Percentiles rank a stretch among this genome's conserved stretches.
Conservation (phyloP, 2,329 filamentous ascomycete species). For the Coniochaeta prunicola region DNA sequence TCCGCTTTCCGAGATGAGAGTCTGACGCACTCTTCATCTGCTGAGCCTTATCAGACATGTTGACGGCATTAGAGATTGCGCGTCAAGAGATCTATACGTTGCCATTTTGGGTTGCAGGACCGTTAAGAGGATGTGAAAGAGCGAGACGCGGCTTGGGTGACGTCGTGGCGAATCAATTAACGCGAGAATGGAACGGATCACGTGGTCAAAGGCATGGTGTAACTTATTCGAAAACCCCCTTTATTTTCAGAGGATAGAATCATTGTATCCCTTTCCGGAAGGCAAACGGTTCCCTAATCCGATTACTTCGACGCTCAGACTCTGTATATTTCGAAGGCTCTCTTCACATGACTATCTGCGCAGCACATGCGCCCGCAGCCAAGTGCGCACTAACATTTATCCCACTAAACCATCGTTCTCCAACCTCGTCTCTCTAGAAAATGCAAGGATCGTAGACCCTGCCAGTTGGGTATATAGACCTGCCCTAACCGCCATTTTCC, state of each 20-base stretch:
- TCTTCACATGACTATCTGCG: not conserved
- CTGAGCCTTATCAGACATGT: not conserved
- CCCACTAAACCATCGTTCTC: not conserved
- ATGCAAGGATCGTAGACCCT: not conserved
- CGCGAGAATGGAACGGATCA: constrained; percentile 1
- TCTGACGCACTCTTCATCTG: not conserved
- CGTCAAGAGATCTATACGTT: not conserved
- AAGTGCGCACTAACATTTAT: not conserved
- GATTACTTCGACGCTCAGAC: too few relatives aligned
- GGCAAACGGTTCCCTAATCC: too few relatives aligned
- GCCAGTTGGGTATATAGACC: constrained; percentile 1
- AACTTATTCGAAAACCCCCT: not conserved
- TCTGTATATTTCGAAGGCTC: not conserved
- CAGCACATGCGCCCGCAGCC: not conserved
- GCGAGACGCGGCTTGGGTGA: not conserved
- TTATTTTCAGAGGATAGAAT: too few relatives aligned
- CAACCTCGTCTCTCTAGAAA: not conserved
- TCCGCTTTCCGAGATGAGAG: not conserved
- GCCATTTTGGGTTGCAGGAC: not conserved
- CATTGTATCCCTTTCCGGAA: too few relatives aligned
- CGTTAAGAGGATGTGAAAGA: not conserved
- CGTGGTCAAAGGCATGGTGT: not conserved
- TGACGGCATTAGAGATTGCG: not conserved
- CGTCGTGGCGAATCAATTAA: not conserved
- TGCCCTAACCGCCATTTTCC: not conserved